Evolutionary conservation across 2,329 filamentous ascomycete species (phyloP).

Genomic region (Ceratocystis alfenasii): DNA sequence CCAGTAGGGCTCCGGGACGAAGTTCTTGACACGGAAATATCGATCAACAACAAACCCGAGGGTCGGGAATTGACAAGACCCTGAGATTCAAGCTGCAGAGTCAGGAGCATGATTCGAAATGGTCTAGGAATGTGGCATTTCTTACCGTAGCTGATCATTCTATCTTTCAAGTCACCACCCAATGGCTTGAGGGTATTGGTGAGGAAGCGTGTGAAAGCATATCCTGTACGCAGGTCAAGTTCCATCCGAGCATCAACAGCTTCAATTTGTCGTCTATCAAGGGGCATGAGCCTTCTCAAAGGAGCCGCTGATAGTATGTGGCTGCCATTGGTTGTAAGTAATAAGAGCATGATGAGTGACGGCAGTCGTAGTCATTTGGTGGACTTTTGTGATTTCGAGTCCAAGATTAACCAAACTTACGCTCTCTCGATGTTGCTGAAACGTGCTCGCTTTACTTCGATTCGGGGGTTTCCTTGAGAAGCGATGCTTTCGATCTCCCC

Average conservation of each 20-base stretch:
- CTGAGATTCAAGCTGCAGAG: constrained; percentile 32
- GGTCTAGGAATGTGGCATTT: background rate
- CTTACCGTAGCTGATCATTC: constrained; percentile 70
- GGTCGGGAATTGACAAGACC: constrained; percentile 91
- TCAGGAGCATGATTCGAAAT: background rate
- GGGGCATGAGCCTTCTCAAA: constrained; percentile 51
- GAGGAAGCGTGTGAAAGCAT: constrained; percentile 80
- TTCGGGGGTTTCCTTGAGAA: constrained; percentile 54
- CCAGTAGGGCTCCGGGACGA: constrained; percentile 89
- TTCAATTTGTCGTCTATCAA: constrained; percentile 77
- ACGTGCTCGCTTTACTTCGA: constrained; percentile 71
- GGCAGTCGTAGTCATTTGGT: too few relatives aligned
- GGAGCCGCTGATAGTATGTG: constrained; percentile 74
- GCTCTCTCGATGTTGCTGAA: constrained; percentile 95
- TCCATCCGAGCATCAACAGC: constrained; percentile 85
- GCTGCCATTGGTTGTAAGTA: constrained; percentile 33
- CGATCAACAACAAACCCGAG: constrained; percentile 94
- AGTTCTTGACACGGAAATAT: constrained; percentile 87
- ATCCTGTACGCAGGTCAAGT: constrained; percentile 82
- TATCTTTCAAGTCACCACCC: constrained; percentile 51
- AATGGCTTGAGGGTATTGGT: constrained; percentile 65
- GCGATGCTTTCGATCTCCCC: constrained; percentile 79
- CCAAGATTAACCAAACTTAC: constrained; percentile 32
- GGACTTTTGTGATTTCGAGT: too few relatives aligned
- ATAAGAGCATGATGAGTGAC: constrained; percentile 17